Percentiles rank a stretch among this genome's conserved stretches.
Evolutionary conservation across 768 basidiomycete species (phyloP).

Genomic region (Nidula microcarpa): DNA sequence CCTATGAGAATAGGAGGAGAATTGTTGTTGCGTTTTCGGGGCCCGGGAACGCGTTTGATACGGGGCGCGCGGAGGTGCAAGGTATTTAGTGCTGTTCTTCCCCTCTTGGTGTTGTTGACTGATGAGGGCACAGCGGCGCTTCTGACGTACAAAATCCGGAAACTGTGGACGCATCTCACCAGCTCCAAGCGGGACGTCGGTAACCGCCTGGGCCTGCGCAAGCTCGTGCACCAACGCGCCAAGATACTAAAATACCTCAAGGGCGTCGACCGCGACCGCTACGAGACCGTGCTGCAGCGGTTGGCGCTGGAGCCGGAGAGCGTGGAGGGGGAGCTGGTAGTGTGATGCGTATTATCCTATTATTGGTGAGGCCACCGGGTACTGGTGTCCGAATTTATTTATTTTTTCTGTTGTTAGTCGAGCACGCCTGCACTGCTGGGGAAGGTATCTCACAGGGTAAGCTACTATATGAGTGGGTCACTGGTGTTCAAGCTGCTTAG

Average conservation of each 20-base stretch:
- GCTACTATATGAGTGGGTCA: too few relatives aligned
- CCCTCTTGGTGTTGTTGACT: neutral
- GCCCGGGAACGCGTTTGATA: constrained; percentile 61
- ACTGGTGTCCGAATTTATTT: neutral
- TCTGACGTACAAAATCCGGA: constrained; percentile 81
- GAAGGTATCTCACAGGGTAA: too few relatives aligned
- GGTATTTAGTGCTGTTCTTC: constrained; percentile 65
- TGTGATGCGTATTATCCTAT: constrained; percentile 31
- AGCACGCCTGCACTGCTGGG: neutral
- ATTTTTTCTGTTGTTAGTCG: neutral
- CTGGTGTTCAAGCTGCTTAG: too few relatives aligned
- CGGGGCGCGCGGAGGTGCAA: constrained; percentile 88
- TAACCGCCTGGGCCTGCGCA: constrained; percentile 73
- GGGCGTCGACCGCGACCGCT: constrained; percentile 58
- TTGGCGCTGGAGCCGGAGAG: constrained; percentile 75
- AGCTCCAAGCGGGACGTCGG: constrained; percentile 70
- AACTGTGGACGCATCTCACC: constrained; percentile 71
- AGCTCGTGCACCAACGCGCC: constrained; percentile 79
- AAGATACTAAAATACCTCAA: constrained; percentile 81
- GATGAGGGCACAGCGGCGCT: constrained; percentile 66
- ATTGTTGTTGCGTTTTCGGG: constrained; percentile 79
- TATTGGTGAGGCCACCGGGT: too few relatives aligned
- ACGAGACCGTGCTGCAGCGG: constrained; percentile 66
- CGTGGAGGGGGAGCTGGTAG: constrained; percentile 88
- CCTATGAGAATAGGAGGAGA: constrained; percentile 80